A percentile compares a stretch with the other conserved stretches of the same genome.
phyloP scores from a whole-genome alignment of 2,329 filamentous ascomycete genomes.

The Myotisia sp. region DNA sequence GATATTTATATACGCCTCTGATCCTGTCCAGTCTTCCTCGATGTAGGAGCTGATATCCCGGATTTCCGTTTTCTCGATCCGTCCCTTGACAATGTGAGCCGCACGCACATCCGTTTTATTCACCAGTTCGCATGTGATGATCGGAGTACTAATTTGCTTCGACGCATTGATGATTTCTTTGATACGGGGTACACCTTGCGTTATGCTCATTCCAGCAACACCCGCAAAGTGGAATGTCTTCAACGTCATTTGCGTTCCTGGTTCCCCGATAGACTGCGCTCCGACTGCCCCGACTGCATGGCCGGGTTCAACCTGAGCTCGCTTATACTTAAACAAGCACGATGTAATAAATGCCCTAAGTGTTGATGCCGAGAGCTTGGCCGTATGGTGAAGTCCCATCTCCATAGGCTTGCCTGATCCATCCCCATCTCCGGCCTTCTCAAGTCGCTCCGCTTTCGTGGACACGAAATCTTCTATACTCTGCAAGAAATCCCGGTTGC shows the following conservation, averaged over 20 bases:
- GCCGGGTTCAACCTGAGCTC: constrained; percentile 81
- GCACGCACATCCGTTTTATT: constrained; percentile 61
- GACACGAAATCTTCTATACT: constrained; percentile 61
- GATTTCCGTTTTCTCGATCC: constrained; percentile 89
- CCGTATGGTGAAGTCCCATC: constrained; percentile 50
- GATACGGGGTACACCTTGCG: constrained; percentile 96
- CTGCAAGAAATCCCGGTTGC: constrained; percentile 65
- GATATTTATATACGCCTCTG: constrained; percentile 62
- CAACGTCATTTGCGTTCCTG: constrained; percentile 96
- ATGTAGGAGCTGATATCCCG: constrained; percentile 67
- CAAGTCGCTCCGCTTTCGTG: constrained; percentile 48
- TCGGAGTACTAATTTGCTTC: constrained; percentile 80
- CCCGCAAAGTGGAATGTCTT: constrained; percentile 99
- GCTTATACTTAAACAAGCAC: constrained; percentile 80
- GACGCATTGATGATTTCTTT: constrained; percentile 99
- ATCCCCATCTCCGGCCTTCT: constrained; percentile 21
- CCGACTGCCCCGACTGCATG: constrained; percentile 93
- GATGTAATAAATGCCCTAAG: constrained; percentile 62
- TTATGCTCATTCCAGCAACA: constrained; percentile 99
- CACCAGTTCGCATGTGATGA: constrained; percentile 74
- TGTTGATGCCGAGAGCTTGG: constrained; percentile 66
- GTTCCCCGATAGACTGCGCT: constrained; percentile 94
- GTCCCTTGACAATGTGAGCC: constrained; percentile 79
- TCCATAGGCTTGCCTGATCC: constrained; percentile 19
- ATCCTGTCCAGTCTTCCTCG: constrained; percentile 75